A percentile compares a stretch with the other conserved stretches of the same genome.
Conservation (phyloP, 1,139 yeast genomes). For the Scheffersomyces quercinus region DNA sequence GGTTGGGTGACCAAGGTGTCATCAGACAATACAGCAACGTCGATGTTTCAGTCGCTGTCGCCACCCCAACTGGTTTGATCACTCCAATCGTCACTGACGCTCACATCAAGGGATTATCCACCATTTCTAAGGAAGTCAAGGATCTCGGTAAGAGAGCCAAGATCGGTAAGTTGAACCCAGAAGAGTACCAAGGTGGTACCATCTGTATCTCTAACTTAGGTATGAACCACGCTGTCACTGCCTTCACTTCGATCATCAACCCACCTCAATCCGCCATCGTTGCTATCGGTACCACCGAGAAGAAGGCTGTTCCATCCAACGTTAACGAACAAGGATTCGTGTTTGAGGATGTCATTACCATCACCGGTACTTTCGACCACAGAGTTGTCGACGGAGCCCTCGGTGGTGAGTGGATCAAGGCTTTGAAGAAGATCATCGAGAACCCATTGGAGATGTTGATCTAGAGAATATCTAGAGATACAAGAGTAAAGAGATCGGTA, state of each 20-base stretch:
- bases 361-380: slow-evolving; percentile 98
- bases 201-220: slow-evolving; percentile 98
- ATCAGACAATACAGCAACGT: slow-evolving; percentile 90
- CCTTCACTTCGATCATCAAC: slow-evolving; percentile 95
- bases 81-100: slow-evolving; percentile 94
- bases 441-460: slow-evolving; percentile 93
- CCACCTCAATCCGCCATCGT: slow-evolving; percentile 95
- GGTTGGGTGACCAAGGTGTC: slow-evolving; percentile 87
- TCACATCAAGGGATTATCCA: slow-evolving; percentile 78
- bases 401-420: slow-evolving; percentile 96
- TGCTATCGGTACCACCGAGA: slow-evolving; percentile 91
- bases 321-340: slow-evolving; percentile 89
- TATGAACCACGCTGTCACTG: slow-evolving; percentile 91
- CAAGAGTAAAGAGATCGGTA: not conserved
- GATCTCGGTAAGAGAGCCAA: slow-evolving; percentile 96
- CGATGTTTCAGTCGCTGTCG: slow-evolving; percentile 97
- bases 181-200: slow-evolving; percentile 99
- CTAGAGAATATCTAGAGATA: slow-evolving; percentile 31
- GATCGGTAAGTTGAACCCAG: slow-evolving; percentile 87
- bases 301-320: slow-evolving; percentile 90
- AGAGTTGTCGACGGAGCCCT: slow-evolving; percentile 96
- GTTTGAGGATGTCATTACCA: slow-evolving; percentile 85
- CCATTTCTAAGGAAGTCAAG: slow-evolving; percentile 82
- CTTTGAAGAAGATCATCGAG: slow-evolving; percentile 86
- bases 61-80: slow-evolving; percentile 95